phyloP scores from a whole-genome alignment of 495 filamentous ascomycete genomes.

The Tuber indicum region DNA sequence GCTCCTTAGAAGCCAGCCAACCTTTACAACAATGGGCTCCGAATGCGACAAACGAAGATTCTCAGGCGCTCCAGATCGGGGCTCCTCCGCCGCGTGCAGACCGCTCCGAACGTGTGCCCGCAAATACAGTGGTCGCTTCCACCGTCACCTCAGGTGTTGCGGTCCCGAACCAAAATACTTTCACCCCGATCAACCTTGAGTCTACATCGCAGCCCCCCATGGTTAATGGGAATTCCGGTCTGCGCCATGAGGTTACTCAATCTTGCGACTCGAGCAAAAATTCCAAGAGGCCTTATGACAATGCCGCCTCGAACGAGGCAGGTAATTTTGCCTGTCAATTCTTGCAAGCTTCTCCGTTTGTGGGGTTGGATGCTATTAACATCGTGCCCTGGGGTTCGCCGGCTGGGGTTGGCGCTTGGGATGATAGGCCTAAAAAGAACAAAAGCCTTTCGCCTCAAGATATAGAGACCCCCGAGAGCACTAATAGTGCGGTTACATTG shows the following conservation, averaged over 20 bases:
- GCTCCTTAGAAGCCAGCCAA: background rate
- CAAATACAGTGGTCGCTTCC: constrained; percentile 15
- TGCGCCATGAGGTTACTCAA: background rate
- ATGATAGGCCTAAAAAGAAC: constrained; percentile 12
- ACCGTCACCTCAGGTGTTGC: constrained; percentile 4
- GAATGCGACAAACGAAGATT: constrained; percentile 14
- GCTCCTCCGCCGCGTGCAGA: constrained; percentile 25
- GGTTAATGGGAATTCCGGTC: constrained; percentile 5
- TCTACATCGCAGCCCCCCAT: constrained; percentile 26
- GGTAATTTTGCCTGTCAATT: constrained; percentile 33
- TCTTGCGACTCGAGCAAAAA: background rate
- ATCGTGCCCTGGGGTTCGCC: constrained; percentile 21
- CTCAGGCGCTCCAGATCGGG: constrained; percentile 22
- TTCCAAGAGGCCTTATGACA: background rate
- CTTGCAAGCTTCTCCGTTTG: constrained; percentile 34
- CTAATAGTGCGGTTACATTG: background rate
- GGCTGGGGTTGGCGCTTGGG: background rate
- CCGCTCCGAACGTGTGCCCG: background rate
- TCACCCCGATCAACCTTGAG: constrained; percentile 29
- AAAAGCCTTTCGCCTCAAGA: constrained; percentile 14
- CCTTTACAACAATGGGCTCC: background rate
- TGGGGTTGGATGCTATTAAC: constrained; percentile 21
- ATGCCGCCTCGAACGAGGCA: constrained; percentile 15
- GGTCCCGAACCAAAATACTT: constrained; percentile 20
- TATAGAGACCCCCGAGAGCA: constrained; percentile 7